Evolutionary conservation across 2,329 filamentous ascomycete species (phyloP).

Genomic region (Pseudogymnoascus sp.): DNA sequence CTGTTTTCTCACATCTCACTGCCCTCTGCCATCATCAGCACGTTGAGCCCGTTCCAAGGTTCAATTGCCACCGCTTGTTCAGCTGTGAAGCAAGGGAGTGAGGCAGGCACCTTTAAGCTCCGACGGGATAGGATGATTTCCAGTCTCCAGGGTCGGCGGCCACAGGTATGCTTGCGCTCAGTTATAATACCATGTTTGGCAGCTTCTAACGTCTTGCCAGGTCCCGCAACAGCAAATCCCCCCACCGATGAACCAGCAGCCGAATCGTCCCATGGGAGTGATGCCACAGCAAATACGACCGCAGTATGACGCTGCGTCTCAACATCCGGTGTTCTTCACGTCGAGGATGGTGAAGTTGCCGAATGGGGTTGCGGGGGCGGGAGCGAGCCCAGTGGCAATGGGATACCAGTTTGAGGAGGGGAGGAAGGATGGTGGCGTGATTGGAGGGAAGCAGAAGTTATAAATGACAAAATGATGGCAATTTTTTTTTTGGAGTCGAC

Average conservation of each 20-base stretch:
- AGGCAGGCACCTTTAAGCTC: neutral
- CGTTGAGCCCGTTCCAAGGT: neutral
- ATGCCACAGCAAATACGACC: constrained; percentile 3
- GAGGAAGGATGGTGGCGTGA: neutral
- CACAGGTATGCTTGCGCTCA: neutral
- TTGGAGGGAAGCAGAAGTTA: neutral
- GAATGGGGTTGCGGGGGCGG: neutral
- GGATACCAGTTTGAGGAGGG: constrained; percentile 1
- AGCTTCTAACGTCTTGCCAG: neutral
- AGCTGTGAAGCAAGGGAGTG: neutral
- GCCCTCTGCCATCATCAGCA: neutral
- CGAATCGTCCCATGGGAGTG: neutral
- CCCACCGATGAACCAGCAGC: neutral
- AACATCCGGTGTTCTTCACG: neutral
- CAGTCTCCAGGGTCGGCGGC: neutral
- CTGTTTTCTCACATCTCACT: neutral
- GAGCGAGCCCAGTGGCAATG: neutral
- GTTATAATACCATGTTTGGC: too few species aligned
- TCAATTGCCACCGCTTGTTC: neutral
- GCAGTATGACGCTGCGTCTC: neutral
- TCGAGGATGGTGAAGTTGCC: neutral
- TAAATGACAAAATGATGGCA: neutral
- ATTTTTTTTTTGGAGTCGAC: neutral
- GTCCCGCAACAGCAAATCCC: neutral
- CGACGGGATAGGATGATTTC: neutral